Base-by-base conservation (phyloP, 495 filamentous ascomycete genomes). In the Thermothielavioides terrestris region DNA sequence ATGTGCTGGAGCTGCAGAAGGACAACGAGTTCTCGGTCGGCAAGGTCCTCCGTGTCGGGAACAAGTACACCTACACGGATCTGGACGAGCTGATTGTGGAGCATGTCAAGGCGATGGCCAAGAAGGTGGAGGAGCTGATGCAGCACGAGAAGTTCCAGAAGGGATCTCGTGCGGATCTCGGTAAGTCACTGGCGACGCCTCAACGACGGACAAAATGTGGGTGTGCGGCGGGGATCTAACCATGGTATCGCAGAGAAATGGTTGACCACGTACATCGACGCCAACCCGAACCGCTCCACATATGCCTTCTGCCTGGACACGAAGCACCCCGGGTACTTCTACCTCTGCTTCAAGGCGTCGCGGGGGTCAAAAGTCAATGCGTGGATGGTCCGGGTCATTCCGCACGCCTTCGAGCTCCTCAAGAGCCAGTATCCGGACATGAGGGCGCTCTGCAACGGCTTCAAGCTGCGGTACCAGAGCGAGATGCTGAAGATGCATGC, bases 61-160 rank as follows among this genome's bases (percentile, higher is more conserved):
- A 87, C 38, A 86, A 85, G 60, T 90, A 89, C 66, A 91, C 76
- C 4, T 98, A 98, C 73, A 85, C 80, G 41, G 92, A 98, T 84
- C 71, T 98, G 46, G 92, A 98, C 68, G 92, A 98, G 68, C 68
- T 98, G 68, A 97, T 98, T 57, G 90, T 90, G 65, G 88, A 89
- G 51, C 92, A 98, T 55, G 86, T 98, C 59, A 91, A 94, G 69
- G 86, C 90, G 28, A 96, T 96, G 91, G 87, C 89, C 25, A 88
- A 84, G 71, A 98, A 98, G 71, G 90, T 96, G 7, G 91, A 95
- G 43, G 92, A 98, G 71, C 84, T 98, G 74, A 88, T 86, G 77
- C 71, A 84, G 54, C 79, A 95, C 68, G 89, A 95, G 56, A 94
- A 94, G 65, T 97, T 85, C 65, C 86, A 92, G 62, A 77, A 79